phyloP scores from a whole-genome alignment of 768 basidiomycete species.

The Podaxis carcinomalis region DNA sequence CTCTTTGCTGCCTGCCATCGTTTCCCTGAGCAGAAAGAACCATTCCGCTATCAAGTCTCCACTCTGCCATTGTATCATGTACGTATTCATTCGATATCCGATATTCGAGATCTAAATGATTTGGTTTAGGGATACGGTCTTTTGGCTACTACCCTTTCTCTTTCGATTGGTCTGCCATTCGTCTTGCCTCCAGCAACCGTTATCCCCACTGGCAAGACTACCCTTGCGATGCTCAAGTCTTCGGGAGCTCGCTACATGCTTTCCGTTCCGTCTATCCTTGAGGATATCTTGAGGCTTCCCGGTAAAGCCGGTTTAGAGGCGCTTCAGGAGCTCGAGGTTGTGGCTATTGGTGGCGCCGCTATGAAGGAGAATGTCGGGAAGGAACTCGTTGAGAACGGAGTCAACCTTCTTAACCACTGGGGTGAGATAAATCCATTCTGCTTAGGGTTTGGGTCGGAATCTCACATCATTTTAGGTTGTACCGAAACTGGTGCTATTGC shows the following conservation, averaged over 20 bases:
- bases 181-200: slow-evolving; percentile 28
- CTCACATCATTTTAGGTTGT: slow-evolving; percentile 18
- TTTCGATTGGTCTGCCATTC: slow-evolving; percentile 35
- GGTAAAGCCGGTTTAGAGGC: slow-evolving; percentile 23
- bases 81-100: slow-evolving; percentile 7
- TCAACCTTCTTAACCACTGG: slow-evolving; percentile 37
- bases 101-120: background rate
- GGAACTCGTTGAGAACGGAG: slow-evolving; percentile 25
- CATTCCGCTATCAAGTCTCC: slow-evolving; percentile 29
- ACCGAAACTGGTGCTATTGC: slow-evolving; percentile 36
- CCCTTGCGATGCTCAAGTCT: slow-evolving; percentile 19
- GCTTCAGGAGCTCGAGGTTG: slow-evolving; percentile 26
- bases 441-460: background rate
- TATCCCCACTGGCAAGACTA: slow-evolving; percentile 29
- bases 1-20: slow-evolving; percentile 31
- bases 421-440: slow-evolving; percentile 18
- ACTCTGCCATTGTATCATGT: slow-evolving; percentile 37
- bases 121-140: slow-evolving; percentile 29
- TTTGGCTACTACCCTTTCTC: slow-evolving; percentile 29
- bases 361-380: slow-evolving; percentile 31
- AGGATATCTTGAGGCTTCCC: slow-evolving; percentile 27
- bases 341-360: slow-evolving; percentile 34
- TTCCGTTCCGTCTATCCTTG: slow-evolving; percentile 36
- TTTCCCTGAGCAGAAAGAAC: slow-evolving; percentile 22
- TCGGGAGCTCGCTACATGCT: slow-evolving; percentile 29